Conservation (phyloP, 345 rosid species). For the Corchorus olitorius region DNA sequence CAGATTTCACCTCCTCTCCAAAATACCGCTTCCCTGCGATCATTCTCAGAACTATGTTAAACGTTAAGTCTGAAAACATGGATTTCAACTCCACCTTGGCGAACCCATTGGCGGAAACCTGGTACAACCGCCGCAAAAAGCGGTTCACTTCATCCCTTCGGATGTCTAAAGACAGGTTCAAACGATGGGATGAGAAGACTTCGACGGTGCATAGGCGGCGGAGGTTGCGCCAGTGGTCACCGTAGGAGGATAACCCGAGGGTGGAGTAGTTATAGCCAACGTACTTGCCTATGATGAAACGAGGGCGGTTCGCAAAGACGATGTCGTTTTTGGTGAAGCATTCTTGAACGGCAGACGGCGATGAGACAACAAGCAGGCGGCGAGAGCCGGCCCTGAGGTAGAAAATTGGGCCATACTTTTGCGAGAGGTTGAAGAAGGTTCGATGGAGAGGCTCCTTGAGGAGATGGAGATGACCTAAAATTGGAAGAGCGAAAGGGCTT, state of each 20-base stretch:
- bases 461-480: conserved; percentile 58
- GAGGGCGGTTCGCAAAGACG: conserved; percentile 11
- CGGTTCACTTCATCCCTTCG: not conserved
- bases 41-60: not conserved
- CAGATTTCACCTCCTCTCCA: conserved; percentile 37
- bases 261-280: not conserved
- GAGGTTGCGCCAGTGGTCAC: conserved; percentile 11
- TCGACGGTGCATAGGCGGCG: not conserved
- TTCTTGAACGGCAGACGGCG: not conserved
- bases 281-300: not conserved
- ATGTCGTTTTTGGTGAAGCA: conserved; percentile 4
- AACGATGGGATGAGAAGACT: not conserved
- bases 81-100: not conserved
- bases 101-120: not conserved
- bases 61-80: not conserved
- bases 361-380: not conserved
- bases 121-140: not conserved
- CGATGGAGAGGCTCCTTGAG: conserved; percentile 31
- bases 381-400: not conserved
- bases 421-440: not conserved
- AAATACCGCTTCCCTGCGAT: conserved; percentile 16
- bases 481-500: conserved; percentile 45
- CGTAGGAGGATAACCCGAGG: not conserved
- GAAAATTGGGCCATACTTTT: not conserved
- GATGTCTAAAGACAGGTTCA: not conserved